A percentile compares a stretch with the other conserved stretches of the same genome.
phyloP scores from a whole-genome alignment of 257 asterid species.

The Thymus quinquecostatus region DNA sequence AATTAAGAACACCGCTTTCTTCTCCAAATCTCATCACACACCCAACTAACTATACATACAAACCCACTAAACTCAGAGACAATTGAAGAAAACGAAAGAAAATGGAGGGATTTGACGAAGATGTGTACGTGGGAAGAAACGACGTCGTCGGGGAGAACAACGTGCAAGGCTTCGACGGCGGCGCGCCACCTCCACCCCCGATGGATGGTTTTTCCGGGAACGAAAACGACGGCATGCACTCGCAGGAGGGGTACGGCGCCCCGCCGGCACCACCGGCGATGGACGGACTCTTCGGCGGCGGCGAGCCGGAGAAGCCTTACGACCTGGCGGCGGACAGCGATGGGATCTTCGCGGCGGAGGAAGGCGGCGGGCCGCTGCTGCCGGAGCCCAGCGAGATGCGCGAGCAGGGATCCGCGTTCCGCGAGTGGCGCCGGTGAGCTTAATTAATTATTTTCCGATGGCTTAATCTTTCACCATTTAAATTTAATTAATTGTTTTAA shows the following conservation, averaged over 20 bases:
- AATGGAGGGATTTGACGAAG: slow-evolving; percentile 67
- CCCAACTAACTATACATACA: slow-evolving; percentile 7
- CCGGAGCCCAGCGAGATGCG: slow-evolving; percentile 89
- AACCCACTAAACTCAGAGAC: neutral
- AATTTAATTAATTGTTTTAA: neutral
- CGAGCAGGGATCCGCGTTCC: slow-evolving; percentile 87
- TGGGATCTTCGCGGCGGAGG: slow-evolving; percentile 55
- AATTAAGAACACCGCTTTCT: slow-evolving; percentile 32
- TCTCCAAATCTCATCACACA: slow-evolving; percentile 33
- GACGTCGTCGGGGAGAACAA: slow-evolving; percentile 47
- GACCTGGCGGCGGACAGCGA: slow-evolving; percentile 55
- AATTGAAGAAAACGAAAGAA: too few species aligned
- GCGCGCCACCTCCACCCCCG: slow-evolving; percentile 33
- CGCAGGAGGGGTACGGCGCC: slow-evolving; percentile 39
- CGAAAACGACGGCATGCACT: slow-evolving; percentile 37
- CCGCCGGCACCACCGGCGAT: neutral
- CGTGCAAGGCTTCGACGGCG: slow-evolving; percentile 44
- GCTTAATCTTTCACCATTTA: neutral
- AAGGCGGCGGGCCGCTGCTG: slow-evolving; percentile 78
- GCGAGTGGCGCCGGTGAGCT: slow-evolving; percentile 97
- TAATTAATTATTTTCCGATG: neutral
- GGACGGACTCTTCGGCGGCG: slow-evolving; percentile 14
- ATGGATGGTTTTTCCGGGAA: slow-evolving; percentile 42
- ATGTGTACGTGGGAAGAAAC: slow-evolving; percentile 32
- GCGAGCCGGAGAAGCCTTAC: slow-evolving; percentile 47